Evolutionary conservation across 1,284 basidiomycete genomes (phyloP).

Genomic region (Sporisorium exsertum): DNA sequence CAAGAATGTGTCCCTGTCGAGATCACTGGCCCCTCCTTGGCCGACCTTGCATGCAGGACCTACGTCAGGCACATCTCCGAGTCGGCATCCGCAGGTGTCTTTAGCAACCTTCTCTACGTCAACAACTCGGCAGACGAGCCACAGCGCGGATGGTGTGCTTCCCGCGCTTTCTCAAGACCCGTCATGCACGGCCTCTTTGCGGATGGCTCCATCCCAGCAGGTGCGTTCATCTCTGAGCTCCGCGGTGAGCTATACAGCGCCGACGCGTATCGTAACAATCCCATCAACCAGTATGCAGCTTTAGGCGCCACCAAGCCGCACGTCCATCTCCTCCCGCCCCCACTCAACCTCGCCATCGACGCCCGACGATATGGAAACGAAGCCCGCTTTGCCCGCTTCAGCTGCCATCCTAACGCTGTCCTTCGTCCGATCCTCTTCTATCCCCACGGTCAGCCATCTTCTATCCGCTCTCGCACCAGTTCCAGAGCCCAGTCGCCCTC

Average conservation of each 20-base stretch:
- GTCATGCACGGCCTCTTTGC: conserved; percentile 71
- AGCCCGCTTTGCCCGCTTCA: conserved; percentile 81
- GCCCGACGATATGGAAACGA: conserved; percentile 82
- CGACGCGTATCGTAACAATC: conserved; percentile 70
- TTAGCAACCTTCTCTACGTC: conserved; percentile 57
- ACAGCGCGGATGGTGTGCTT: conserved; percentile 69
- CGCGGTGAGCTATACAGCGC: conserved; percentile 69
- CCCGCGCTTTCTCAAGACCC: conserved; percentile 69
- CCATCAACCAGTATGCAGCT: conserved; percentile 73
- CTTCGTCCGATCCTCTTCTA: conserved; percentile 80
- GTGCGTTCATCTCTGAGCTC: conserved; percentile 69
- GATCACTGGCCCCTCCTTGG: conserved; percentile 44
- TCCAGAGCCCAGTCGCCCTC: conserved; percentile 37
- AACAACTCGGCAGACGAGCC: conserved; percentile 54
- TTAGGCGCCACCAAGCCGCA: conserved; percentile 75
- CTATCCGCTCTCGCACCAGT: conserved; percentile 35
- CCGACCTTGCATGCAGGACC: conserved; percentile 40
- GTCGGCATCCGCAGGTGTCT: conserved; percentile 60
- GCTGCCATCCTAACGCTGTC: conserved; percentile 90
- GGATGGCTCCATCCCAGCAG: conserved; percentile 67
- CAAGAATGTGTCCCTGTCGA: conserved; percentile 62
- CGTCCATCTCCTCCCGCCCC: conserved; percentile 84
- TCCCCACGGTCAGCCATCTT: conserved; percentile 26
- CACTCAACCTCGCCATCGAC: conserved; percentile 84
- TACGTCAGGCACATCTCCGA: conserved; percentile 66